phyloP scores from a whole-genome alignment of 2,329 filamentous ascomycete species.

The Myriosclerotinia duriaeana region DNA sequence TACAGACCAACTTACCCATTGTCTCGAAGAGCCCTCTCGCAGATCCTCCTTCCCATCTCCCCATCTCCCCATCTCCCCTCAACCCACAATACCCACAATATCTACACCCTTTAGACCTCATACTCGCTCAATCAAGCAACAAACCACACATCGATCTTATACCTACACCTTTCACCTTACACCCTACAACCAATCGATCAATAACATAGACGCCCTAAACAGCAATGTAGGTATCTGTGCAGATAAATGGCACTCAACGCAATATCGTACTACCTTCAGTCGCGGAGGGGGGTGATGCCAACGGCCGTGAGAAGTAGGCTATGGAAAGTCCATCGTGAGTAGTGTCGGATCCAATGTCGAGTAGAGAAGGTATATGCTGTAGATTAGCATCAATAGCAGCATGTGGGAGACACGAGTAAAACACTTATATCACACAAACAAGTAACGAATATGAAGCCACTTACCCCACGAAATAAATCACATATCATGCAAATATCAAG shows the following conservation, averaged over 20 bases:
- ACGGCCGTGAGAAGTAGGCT: neutral
- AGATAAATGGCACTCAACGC: too few species aligned
- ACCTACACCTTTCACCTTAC: too few species aligned
- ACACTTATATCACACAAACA: neutral
- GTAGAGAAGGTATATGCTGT: neutral
- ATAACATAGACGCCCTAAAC: too few species aligned
- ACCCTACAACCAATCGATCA: too few species aligned
- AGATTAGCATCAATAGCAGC: neutral
- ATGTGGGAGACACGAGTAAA: neutral
- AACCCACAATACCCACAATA: neutral
- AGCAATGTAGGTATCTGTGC: too few species aligned
- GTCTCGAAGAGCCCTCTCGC: neutral
- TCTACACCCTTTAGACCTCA: neutral
- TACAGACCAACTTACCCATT: neutral
- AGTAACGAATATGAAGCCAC: neutral
- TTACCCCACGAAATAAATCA: slow-evolving; percentile 9
- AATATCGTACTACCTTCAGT: too few species aligned
- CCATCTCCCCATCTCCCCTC: neutral
- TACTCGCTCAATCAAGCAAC: neutral
- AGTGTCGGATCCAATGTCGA: too few species aligned
- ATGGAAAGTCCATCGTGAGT: neutral
- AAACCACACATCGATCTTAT: too few species aligned
- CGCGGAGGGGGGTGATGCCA: neutral
- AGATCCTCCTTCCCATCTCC: too few species aligned
- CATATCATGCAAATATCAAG: neutral